Percentiles rank a stretch among this genome's conserved stretches.
phyloP scores from a whole-genome alignment of 2,329 filamentous ascomycete species.

The Aspergillus melleus region DNA sequence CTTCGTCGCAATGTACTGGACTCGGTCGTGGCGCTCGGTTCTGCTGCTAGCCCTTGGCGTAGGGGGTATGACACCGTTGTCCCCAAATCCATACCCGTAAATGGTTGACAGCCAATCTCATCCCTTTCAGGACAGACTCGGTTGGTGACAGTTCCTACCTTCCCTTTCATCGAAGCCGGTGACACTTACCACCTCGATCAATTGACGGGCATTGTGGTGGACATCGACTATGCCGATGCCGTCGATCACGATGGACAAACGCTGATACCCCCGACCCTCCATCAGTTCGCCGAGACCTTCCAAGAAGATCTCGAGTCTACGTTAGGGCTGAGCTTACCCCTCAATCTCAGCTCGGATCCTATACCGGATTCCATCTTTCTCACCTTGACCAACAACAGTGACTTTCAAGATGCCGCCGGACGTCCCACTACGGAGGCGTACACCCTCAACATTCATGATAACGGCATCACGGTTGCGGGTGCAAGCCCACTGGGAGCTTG shows the following conservation, averaged over 20 bases:
- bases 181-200: not conserved
- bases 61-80: not conserved
- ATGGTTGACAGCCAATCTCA: not conserved
- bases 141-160: not conserved
- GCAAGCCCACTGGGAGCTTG: not conserved
- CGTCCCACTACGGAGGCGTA: not conserved
- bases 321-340: conserved; percentile 11
- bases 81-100: not conserved
- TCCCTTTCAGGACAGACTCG: not conserved
- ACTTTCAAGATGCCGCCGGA: not conserved
- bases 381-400: not conserved
- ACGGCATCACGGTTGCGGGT: not conserved
- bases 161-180: not conserved
- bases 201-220: conserved; percentile 29
- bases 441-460: not conserved
- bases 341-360: not conserved
- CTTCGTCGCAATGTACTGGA: not conserved
- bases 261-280: conserved; percentile 53
- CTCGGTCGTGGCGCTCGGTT: not conserved
- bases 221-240: conserved; percentile 41
- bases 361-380: not conserved
- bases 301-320: conserved; percentile 34
- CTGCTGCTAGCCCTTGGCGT: not conserved
- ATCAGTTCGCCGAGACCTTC: conserved; percentile 51
- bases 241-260: conserved; percentile 51